Conservation (phyloP, 352 stramenopile species). For the Phytophthora quininea region DNA sequence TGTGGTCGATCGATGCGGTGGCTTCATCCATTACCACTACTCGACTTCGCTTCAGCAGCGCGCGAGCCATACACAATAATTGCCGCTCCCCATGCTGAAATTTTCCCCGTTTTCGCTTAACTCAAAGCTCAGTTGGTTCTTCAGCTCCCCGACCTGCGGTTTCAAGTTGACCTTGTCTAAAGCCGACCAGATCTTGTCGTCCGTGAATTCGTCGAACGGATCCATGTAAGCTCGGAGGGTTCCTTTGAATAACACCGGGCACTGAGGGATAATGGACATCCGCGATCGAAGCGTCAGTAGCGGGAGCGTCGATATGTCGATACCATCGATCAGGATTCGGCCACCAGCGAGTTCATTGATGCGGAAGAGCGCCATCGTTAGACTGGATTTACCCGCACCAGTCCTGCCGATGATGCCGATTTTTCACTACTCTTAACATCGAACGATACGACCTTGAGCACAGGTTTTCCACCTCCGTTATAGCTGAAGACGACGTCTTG, state of each 20-base stretch:
- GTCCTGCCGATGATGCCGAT: conserved; percentile 87
- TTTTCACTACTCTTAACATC: conserved; percentile 49
- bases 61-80: conserved; percentile 91
- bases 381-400: conserved; percentile 80
- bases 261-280: conserved; percentile 64
- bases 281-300: conserved; percentile 31
- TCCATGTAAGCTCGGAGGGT: conserved; percentile 89
- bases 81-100: conserved; percentile 88
- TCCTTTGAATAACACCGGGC: conserved; percentile 92
- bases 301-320: conserved; percentile 40
- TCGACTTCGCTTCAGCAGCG: conserved; percentile 78
- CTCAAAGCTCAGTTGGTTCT: conserved; percentile 27
- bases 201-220: conserved; percentile 79
- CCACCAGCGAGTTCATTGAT: conserved; percentile 75
- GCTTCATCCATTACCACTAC: conserved; percentile 96
- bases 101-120: conserved; percentile 64
- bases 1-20: conserved; percentile 70
- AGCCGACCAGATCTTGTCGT: conserved; percentile 70
- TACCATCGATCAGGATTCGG: conserved; percentile 42
- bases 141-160: conserved; percentile 23
- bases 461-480: conserved; percentile 7
- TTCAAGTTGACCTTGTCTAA: conserved; percentile 71
- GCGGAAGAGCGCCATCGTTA: conserved; percentile 86
- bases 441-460: conserved; percentile 20
- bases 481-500: conserved; percentile 28